phyloP scores from a whole-genome alignment of 768 basidiomycete genomes.

The Cystobasidiopsis lactophilus region DNA sequence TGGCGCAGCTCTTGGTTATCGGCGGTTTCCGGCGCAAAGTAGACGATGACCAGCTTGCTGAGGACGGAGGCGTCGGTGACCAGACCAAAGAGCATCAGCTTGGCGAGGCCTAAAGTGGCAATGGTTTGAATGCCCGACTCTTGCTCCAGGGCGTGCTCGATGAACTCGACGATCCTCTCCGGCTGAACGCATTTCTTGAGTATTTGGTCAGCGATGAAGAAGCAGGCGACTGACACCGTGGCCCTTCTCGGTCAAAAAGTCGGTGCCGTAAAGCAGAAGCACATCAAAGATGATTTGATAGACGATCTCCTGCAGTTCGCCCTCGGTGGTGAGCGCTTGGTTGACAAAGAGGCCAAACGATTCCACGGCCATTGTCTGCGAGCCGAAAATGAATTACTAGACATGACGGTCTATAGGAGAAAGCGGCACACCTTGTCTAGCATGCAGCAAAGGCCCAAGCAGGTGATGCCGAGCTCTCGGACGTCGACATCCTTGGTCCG shows the following conservation, averaged over 20 bases:
- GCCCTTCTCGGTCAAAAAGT: constrained; percentile 29
- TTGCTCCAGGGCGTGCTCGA: constrained; percentile 38
- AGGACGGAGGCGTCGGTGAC: constrained; percentile 47
- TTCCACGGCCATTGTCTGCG: constrained; percentile 31
- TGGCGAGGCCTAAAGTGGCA: constrained; percentile 58
- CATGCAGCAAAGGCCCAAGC: constrained; percentile 62
- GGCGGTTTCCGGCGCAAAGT: constrained; percentile 56
- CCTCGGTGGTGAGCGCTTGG: constrained; percentile 46
- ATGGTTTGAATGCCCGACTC: constrained; percentile 44
- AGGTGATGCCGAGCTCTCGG: constrained; percentile 56
- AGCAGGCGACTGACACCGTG: constrained; percentile 11
- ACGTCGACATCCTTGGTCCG: constrained; percentile 63
- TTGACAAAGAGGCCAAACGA: constrained; percentile 62
- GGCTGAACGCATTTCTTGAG: constrained; percentile 2
- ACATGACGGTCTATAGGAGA: neutral
- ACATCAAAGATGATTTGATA: constrained; percentile 68
- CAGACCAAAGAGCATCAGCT: constrained; percentile 58
- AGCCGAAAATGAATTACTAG: constrained; percentile 1
- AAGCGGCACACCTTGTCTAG: constrained; percentile 41
- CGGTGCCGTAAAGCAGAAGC: constrained; percentile 56
- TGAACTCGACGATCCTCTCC: constrained; percentile 43
- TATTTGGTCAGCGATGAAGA: neutral
- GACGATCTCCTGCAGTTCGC: constrained; percentile 33
- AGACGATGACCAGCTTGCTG: constrained; percentile 35
- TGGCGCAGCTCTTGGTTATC: constrained; percentile 68